Percentiles rank a stretch among this genome's conserved stretches.
phyloP scores from a whole-genome alignment of 2,329 filamentous ascomycete genomes.

The Hansfordia pulvinata region DNA sequence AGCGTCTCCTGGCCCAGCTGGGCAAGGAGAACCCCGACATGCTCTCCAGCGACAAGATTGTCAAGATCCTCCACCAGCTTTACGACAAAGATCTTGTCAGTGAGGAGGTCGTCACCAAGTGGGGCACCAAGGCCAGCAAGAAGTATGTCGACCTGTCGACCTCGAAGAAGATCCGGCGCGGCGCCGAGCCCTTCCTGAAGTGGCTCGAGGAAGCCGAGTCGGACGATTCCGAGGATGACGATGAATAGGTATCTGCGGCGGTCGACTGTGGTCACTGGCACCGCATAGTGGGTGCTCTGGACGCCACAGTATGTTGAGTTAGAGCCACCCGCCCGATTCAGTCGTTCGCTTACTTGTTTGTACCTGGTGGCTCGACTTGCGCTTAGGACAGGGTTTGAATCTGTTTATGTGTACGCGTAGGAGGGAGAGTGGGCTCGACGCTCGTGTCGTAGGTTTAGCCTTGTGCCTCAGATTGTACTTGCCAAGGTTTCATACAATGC shows the following conservation, averaged over 20 bases:
- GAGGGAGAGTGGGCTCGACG: too few relatives aligned
- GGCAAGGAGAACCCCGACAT: conserved; percentile 71
- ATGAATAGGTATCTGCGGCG: conserved; percentile 9
- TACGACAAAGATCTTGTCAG: conserved; percentile 83
- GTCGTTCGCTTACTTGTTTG: neutral
- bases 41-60: conserved; percentile 50
- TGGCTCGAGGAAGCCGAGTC: conserved; percentile 86
- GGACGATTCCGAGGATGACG: conserved; percentile 51
- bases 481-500: too few relatives aligned
- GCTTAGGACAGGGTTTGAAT: neutral
- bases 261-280: neutral
- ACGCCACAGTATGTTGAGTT: too few relatives aligned
- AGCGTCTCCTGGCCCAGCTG: conserved; percentile 67
- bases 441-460: too few relatives aligned
- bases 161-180: conserved; percentile 92
- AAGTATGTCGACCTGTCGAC: conserved; percentile 86
- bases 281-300: too few relatives aligned
- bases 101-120: conserved; percentile 80
- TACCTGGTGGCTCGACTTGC: neutral
- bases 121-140: conserved; percentile 94
- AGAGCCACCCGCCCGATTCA: neutral
- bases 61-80: conserved; percentile 77
- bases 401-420: neutral
- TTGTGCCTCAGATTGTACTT: too few relatives aligned
- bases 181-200: conserved; percentile 82